Evolutionary conservation across 2,329 filamentous ascomycete genomes (phyloP).

Genomic region (Botryotinia convoluta): DNA sequence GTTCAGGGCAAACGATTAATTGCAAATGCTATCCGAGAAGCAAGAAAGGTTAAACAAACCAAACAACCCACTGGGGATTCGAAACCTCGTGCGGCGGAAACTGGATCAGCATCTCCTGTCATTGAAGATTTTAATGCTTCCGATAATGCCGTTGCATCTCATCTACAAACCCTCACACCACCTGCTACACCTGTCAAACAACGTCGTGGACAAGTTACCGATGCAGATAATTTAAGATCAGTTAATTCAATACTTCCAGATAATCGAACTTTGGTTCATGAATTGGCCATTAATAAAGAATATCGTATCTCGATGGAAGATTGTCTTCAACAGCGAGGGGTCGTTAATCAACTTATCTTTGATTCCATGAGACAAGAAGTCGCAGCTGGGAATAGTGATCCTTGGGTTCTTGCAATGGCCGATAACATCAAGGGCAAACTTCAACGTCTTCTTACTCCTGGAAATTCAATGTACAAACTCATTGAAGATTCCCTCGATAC

Average conservation of each 20-base stretch:
- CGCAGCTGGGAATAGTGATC: constrained; percentile 61
- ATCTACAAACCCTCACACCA: constrained; percentile 51
- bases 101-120: constrained; percentile 39
- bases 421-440: constrained; percentile 70
- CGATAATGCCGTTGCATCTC: constrained; percentile 43
- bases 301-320: constrained; percentile 65
- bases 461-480: constrained; percentile 70
- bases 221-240: constrained; percentile 35
- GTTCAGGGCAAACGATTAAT: constrained; percentile 71
- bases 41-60: constrained; percentile 60
- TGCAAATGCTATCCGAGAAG: constrained; percentile 70
- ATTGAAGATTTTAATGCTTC: constrained; percentile 45
- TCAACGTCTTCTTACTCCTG: constrained; percentile 66
- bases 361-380: constrained; percentile 60
- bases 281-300: constrained; percentile 75
- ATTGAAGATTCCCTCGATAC: constrained; percentile 75
- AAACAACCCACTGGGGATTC: constrained; percentile 69
- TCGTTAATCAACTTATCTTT: constrained; percentile 56
- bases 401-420: constrained; percentile 68
- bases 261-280: constrained; percentile 74
- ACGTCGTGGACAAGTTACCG: constrained; percentile 21
- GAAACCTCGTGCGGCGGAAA: constrained; percentile 58
- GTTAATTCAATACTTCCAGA: constrained; percentile 58
- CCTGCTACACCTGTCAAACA: constrained; percentile 48
- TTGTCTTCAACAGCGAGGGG: constrained; percentile 58